Evolutionary conservation across 2,329 filamentous ascomycete species (phyloP), one percentile per base, ranked within the genome.

Genomic region (Karstenula rhodostoma): DNA sequence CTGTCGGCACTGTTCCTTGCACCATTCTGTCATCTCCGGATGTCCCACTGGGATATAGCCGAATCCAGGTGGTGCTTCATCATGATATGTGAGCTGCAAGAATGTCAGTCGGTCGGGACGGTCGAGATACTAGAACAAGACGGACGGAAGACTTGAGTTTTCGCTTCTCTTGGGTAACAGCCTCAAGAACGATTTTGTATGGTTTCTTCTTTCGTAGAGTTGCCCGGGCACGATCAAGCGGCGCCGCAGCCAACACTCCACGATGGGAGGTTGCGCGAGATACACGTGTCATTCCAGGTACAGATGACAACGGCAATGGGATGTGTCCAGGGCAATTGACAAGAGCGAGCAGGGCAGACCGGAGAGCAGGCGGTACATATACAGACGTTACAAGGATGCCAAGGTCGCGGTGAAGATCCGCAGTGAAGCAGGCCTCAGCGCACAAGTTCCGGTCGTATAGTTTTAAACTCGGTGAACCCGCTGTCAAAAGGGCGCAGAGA

Each of bases 1-100:
- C 67, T 83, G 81, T 54, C 85, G 81, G 65, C 86, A 88, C 43
- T 84, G 72, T 67, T 89, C 86, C 73, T 88, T 89, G 69, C 76
- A 78, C 58, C 82, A 82, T 49, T 82, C 82, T 19, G 86, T 87
- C 51, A 90, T 80, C 56, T 85, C 82, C 1, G 86, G 85, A 61
- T 86, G 85, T 25, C 87, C 87, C 48, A 85, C 82, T 23, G 85
- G 83, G 52, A 89, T 82, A 67, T 87, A 89, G 0, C 82, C 85
- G 71, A 88, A 89, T n/a, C 86, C 87, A 50, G 76, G 74, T 10
- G 86, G 86, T 23, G 87, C 80, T 65, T 83, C 79, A n/a, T 80
- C 77, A 60, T 83, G 80, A 66, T 86, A 87, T 22, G 83, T 83
- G 46, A 85, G 81, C 86, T 88, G 73, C 54, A 42, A 37, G 32